phyloP scores from a whole-genome alignment of 441 rosid genomes.

The Populus tomentosa region DNA sequence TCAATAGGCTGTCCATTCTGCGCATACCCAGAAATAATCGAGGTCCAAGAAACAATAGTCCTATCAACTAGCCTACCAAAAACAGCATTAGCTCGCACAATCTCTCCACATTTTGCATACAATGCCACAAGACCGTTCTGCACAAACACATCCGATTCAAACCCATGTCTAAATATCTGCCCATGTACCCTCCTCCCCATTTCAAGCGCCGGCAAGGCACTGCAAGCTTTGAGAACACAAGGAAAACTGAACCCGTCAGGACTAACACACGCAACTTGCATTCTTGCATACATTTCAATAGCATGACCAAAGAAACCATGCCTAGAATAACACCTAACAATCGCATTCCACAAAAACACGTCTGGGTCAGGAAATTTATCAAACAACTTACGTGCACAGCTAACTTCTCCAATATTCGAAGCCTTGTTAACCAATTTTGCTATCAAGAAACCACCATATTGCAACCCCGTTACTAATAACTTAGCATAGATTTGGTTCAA shows the following conservation, averaged over 20 bases:
- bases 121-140: slow-evolving; percentile 71
- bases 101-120: slow-evolving; percentile 57
- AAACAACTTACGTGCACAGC: slow-evolving; percentile 57
- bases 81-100: slow-evolving; percentile 43
- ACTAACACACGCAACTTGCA: slow-evolving; percentile 45
- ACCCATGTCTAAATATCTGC: slow-evolving; percentile 57
- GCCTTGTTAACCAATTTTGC: slow-evolving; percentile 40
- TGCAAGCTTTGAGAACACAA: slow-evolving; percentile 56
- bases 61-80: slow-evolving; percentile 49
- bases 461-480: slow-evolving; percentile 40
- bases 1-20: slow-evolving; percentile 65
- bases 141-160: slow-evolving; percentile 58
- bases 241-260: slow-evolving; percentile 68
- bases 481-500: slow-evolving; percentile 53
- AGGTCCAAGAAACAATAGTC: slow-evolving; percentile 69
- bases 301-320: slow-evolving; percentile 40
- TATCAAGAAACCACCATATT: slow-evolving; percentile 45
- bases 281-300: slow-evolving; percentile 43
- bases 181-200: slow-evolving; percentile 52
- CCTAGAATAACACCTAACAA: slow-evolving; percentile 55
- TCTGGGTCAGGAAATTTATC: slow-evolving; percentile 60
- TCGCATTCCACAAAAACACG: slow-evolving; percentile 69
- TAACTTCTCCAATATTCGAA: slow-evolving; percentile 37
- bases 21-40: slow-evolving; percentile 65
- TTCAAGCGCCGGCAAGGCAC: slow-evolving; percentile 34